Evolutionary conservation across 176 grass and related monocot genomes (phyloP), one percentile per base, ranked within the genome.

Genomic region (Hsuehochloa calcarea): DNA sequence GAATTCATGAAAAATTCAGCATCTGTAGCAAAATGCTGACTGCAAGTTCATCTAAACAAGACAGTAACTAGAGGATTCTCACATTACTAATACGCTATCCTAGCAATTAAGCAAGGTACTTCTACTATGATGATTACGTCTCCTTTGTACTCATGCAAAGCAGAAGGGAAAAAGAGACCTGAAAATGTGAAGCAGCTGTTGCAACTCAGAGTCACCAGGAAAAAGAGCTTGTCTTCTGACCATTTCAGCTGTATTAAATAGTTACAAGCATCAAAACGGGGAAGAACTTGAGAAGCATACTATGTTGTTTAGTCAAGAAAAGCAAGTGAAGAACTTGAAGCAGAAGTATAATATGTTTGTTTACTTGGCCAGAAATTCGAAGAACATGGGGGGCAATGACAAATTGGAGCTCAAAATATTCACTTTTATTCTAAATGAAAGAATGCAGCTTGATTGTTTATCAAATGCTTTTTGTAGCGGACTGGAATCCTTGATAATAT

Each of bases 131-230:
- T 62, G 25, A 15, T 25, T 22, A 17, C 0, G 31, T 74, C n/a
- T 80, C 54, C 8, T 29, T 65, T 22, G 22, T 52, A 65, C 44
- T 75, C 34, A 29, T 51, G 31, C 20, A 58, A 46, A 73, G 5
- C 27, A 60, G 27, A 4, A 83, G 27, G 27, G 62, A 17, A 19
- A 41, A 78, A 39, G 31, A 34, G 8, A 96, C 96, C 93, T 96
- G 86, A 96, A 99, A 85, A 99, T 99, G 84, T 92, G 90, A 88
- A 99, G 96, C 58, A 99, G 81, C 74, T 99, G 96, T 77, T 96
- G 96, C 66, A 99, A 84, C 75, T 99, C 93, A 2, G 96, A 99
- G 60, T 99, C 93, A 23, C 96, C 93, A 68, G 91, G 89, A 39
- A 99, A 99, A 71, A 99, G 91, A 75, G 91, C 86, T 84, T 94